These are phyloP conservation scores for Botrytis byssoidea DNA, from an alignment of 2,329 filamentous ascomycete genomes.

Conservation along the genomic window DNA sequence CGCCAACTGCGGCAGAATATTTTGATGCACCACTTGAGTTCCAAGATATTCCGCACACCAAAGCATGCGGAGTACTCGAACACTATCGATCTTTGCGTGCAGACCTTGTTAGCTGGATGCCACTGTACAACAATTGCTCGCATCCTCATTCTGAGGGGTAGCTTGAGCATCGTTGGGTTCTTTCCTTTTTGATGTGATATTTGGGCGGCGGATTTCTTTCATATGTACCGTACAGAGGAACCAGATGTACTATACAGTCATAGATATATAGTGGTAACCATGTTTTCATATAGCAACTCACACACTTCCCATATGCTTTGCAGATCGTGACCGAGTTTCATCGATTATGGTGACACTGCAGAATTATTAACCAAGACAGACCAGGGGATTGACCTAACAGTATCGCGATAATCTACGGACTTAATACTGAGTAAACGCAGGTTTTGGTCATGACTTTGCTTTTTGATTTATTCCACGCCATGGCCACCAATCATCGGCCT, in stretches of 20 bases:
- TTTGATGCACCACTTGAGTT: constrained; percentile 13
- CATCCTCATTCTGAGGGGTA: constrained; percentile 6
- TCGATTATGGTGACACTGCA: neutral
- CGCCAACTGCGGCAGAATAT: neutral
- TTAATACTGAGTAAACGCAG: neutral
- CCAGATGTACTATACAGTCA: constrained; percentile 5
- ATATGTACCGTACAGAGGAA: neutral
- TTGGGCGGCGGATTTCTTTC: constrained; percentile 1
- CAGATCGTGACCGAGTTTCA: constrained; percentile 4
- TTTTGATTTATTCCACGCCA: neutral
- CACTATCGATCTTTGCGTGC: neutral
- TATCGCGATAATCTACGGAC: too few species aligned
- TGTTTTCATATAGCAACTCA: constrained; percentile 3
- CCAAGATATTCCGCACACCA: neutral
- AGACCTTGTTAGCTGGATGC: neutral
- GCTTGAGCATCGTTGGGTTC: constrained; percentile 6
- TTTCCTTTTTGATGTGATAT: neutral
- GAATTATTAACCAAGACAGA: neutral
- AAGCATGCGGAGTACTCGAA: neutral
- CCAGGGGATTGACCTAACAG: neutral
- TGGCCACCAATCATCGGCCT: neutral
- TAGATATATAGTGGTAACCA: constrained; percentile 6
- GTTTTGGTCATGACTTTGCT: neutral
- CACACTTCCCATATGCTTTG: neutral
- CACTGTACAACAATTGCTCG: neutral